phyloP scores from a whole-genome alignment of 108 stramenopile species.

The Discostella pseudostelligera region DNA sequence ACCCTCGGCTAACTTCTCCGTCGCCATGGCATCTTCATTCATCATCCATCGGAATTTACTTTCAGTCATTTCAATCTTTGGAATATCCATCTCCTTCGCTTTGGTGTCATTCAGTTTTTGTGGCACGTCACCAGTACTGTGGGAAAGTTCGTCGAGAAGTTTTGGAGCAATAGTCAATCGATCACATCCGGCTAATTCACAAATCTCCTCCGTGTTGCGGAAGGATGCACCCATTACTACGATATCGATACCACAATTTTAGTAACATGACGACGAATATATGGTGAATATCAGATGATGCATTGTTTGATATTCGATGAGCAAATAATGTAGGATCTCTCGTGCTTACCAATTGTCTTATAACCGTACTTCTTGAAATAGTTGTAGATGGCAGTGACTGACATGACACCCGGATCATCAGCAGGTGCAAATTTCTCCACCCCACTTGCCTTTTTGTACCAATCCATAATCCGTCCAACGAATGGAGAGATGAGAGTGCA shows the following conservation, averaged over 20 bases:
- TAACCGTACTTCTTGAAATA: conserved; percentile 98
- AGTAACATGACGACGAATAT: neutral
- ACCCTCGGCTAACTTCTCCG: conserved; percentile 97
- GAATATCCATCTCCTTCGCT: conserved; percentile 64
- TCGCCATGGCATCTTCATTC: conserved; percentile 98
- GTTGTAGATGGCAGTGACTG: conserved; percentile 94
- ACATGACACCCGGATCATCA: conserved; percentile 96
- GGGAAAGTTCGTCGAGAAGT: conserved; percentile 71
- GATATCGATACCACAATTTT: neutral
- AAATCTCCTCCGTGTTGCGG: conserved; percentile 86
- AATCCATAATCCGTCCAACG: conserved; percentile 99
- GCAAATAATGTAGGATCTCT: neutral
- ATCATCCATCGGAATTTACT: conserved; percentile 93
- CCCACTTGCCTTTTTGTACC: conserved; percentile 88
- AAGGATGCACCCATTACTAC: conserved; percentile 98
- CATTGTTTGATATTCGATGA: neutral
- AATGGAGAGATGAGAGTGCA: conserved; percentile 98
- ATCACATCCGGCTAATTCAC: conserved; percentile 86
- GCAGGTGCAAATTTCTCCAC: conserved; percentile 68
- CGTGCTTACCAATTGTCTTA: conserved; percentile 76
- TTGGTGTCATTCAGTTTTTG: conserved; percentile 67
- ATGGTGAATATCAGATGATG: neutral
- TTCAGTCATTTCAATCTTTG: conserved; percentile 84
- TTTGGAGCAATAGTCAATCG: conserved; percentile 84
- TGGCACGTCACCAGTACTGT: conserved; percentile 38